These are phyloP conservation scores for Ceriops tagal DNA, from an alignment of 345 rosid species.

Conservation along the genomic window DNA sequence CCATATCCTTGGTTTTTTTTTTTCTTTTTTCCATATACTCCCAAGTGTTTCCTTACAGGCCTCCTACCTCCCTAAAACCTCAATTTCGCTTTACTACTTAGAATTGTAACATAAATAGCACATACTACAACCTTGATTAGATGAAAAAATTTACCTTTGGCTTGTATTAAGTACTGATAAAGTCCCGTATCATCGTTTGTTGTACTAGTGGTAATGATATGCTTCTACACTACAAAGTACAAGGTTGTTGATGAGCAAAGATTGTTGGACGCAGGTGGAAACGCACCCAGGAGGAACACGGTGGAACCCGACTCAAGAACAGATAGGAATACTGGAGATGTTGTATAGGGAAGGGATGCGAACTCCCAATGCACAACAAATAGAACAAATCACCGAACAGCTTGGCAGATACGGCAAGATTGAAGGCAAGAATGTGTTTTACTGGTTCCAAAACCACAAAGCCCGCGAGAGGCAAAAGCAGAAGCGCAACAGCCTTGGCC, in stretches of 20 bases:
- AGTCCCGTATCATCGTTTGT: no score
- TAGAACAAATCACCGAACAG: slow-evolving; percentile 81
- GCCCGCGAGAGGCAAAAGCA: slow-evolving; percentile 98
- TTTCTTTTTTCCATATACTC: no score
- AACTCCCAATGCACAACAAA: slow-evolving; percentile 91
- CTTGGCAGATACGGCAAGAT: slow-evolving; percentile 83
- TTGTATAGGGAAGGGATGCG: slow-evolving; percentile 83
- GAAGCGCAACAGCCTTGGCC: slow-evolving; percentile 68
- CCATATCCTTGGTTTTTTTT: not conserved
- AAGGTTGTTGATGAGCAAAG: no score
- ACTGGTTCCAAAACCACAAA: slow-evolving; percentile 99
- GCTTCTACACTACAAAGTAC: no score
- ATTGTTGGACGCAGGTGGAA: slow-evolving; percentile 50
- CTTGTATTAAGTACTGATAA: no score
- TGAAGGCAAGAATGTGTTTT: slow-evolving; percentile 95
- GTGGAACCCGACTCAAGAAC: slow-evolving; percentile 99
- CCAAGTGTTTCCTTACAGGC: no score
- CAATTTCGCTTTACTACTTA: no score
- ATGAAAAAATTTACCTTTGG: no score
- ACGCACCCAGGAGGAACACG: slow-evolving; percentile 93
- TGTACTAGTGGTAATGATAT: no score
- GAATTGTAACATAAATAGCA: no score
- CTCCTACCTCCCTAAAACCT: no score
- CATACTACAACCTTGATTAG: no score
- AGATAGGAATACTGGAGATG: slow-evolving; percentile 90